phyloP scores from a whole-genome alignment of 2,329 filamentous ascomycete species.

The Colletotrichum coccodes region DNA sequence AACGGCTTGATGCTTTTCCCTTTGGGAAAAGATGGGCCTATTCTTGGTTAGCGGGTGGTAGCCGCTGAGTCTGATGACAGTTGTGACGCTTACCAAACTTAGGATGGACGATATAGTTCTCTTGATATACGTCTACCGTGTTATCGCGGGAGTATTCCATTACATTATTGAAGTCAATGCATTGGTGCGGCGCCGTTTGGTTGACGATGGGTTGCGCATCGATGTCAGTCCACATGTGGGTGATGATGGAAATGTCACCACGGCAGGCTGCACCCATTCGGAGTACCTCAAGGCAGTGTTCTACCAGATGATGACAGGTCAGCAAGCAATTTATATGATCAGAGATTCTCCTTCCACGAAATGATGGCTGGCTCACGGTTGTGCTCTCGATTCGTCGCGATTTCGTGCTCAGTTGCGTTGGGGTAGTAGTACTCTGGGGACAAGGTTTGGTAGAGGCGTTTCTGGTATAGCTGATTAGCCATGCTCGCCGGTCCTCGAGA shows the following conservation, averaged over 20 bases:
- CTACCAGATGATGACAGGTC: background rate
- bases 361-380: constrained; percentile 4
- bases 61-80: background rate
- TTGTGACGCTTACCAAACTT: constrained; percentile 14
- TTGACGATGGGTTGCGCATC: constrained; percentile 30
- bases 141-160: constrained; percentile 26
- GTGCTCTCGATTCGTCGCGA: constrained; percentile 25
- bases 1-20: constrained; percentile 31
- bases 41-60: background rate
- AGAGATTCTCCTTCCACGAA: background rate
- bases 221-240: constrained; percentile 32
- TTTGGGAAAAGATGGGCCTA: constrained; percentile 28
- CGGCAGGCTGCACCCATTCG: constrained; percentile 30
- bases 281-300: constrained; percentile 30
- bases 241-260: constrained; percentile 30
- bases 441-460: constrained; percentile 29
- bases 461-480: constrained; percentile 1
- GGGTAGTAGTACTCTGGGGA: constrained; percentile 28
- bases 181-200: constrained; percentile 30
- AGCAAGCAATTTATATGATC: background rate
- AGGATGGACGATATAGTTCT: constrained; percentile 30
- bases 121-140: constrained; percentile 24
- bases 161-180: constrained; percentile 19
- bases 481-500: background rate
- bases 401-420: constrained; percentile 21